Evolutionary conservation across 371 early-diverging fungal genomes (phyloP), one percentile per base, ranked within the genome.

Genomic region (Phascolomyces articulosus): DNA sequence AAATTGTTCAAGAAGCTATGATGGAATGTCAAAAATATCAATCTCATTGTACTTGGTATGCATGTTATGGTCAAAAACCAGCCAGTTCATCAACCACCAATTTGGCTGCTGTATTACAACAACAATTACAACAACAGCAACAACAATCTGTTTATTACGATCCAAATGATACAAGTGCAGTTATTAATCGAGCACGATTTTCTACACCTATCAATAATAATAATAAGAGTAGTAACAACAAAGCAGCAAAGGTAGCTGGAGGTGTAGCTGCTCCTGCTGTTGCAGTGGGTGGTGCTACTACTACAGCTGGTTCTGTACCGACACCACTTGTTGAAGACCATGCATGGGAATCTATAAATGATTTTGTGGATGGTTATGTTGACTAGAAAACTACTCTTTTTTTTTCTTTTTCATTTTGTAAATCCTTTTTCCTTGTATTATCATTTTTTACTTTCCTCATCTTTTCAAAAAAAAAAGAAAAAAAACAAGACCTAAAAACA

Each of bases 261-360:
- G 34, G 34, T 9, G 11, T 9, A 1, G 11, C 27, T 11, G 24
- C 24, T 18, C 31, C 44, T 21, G 44, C 55, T 34, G 38, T 27
- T 20, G 13, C n/a, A n/a, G n/a, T n/a, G n/a, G n/a, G n/a, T n/a
- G n/a, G n/a, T n/a, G n/a, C 27, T 23, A 21, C 24, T 20, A 48
- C 44, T 21, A 47, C 55, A 55, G 55, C 63, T 31, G 63, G 63
- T 21, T 41, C 63, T 63, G 56, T 41, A 11, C 28, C 60, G 10
- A 4, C 38, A 40, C 24, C 63, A n/a, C 24, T 55, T 23, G 63
- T 44, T 29, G 65, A 65, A 27, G 60, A 60, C 24, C 38, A 13
- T 16, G 68, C 65, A 26, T 72, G 73, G 77, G 73, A 76, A 47
- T 66, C 64, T 1, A 76, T 76, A 49, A 59, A 73, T 65, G 71